A percentile compares a stretch with the other conserved stretches of the same genome.
phyloP scores from a whole-genome alignment of 805 yeast species.

The Candida qinlingensis region DNA sequence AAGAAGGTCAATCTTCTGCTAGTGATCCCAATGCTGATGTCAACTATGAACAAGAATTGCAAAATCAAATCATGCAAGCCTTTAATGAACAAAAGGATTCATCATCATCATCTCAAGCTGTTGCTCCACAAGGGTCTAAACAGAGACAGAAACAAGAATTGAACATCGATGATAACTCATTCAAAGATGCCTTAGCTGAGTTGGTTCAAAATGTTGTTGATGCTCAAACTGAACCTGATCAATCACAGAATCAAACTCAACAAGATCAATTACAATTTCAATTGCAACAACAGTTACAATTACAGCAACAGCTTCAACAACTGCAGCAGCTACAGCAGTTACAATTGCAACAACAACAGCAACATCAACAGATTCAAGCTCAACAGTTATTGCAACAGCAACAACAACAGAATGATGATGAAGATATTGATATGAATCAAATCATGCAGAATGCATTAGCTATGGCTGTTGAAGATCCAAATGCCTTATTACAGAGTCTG shows the following conservation, averaged over 20 bases:
- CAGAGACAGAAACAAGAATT: not conserved
- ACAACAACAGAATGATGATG: conserved; percentile 25
- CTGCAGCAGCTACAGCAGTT: not conserved
- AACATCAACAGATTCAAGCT: not conserved
- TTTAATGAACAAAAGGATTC: conserved; percentile 10
- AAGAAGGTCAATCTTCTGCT: not conserved
- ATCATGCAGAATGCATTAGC: conserved; percentile 73
- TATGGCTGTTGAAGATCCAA: conserved; percentile 67
- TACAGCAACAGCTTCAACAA: conserved; percentile 4
- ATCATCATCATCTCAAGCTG: conserved; percentile 4
- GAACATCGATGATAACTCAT: conserved; percentile 27
- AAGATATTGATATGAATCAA: conserved; percentile 60
- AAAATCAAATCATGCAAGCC: conserved; percentile 14
- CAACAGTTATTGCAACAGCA: not conserved
- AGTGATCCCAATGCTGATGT: not conserved
- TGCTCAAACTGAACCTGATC: conserved; percentile 20
- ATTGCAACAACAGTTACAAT: conserved; percentile 4
- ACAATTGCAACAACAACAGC: not conserved
- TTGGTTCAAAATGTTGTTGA: conserved; percentile 53
- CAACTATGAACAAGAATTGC: conserved; percentile 18
- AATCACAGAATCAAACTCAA: conserved; percentile 5
- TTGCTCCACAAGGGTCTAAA: too few species aligned
- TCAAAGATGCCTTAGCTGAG: conserved; percentile 49
- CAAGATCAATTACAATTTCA: conserved; percentile 2
- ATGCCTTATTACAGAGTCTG: conserved; percentile 33